Conservation (phyloP, 2,329 filamentous ascomycete genomes). For the Colletotrichum neosansevieriae region DNA sequence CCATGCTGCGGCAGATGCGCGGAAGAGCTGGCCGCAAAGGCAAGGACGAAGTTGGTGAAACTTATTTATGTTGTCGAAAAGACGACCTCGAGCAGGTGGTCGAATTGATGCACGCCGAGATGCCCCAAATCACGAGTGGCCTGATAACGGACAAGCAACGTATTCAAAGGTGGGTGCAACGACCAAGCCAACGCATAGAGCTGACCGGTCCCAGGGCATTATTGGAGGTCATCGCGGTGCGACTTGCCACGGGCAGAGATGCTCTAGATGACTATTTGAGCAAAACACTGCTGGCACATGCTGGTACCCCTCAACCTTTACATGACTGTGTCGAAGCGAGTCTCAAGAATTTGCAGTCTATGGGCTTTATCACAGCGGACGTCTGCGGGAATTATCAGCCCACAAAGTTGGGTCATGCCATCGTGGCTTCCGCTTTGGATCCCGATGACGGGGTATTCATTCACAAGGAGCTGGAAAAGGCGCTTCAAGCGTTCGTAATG, state of each 20-base stretch:
- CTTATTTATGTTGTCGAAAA: slow-evolving; percentile 79
- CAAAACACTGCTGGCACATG: slow-evolving; percentile 74
- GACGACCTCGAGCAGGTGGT: slow-evolving; percentile 77
- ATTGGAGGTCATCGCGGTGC: slow-evolving; percentile 77
- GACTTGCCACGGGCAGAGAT: slow-evolving; percentile 73
- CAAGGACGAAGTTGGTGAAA: slow-evolving; percentile 82
- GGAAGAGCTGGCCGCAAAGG: slow-evolving; percentile 83
- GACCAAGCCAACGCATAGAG: background rate
- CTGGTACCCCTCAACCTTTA: slow-evolving; percentile 62
- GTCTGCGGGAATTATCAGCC: slow-evolving; percentile 66
- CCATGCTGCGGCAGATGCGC: slow-evolving; percentile 85
- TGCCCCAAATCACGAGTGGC: slow-evolving; percentile 77
- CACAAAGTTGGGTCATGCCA: slow-evolving; percentile 76
- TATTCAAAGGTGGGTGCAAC: slow-evolving; percentile 67
- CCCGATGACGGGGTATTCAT: slow-evolving; percentile 82
- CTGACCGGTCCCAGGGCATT: slow-evolving; percentile 66
- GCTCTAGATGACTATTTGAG: slow-evolving; percentile 76
- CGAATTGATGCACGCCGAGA: slow-evolving; percentile 77
- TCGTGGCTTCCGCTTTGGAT: slow-evolving; percentile 78
- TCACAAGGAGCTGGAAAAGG: slow-evolving; percentile 74
- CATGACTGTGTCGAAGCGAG: slow-evolving; percentile 68
- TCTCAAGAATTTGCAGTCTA: slow-evolving; percentile 66
- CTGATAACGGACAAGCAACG: slow-evolving; percentile 75
- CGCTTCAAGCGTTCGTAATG: slow-evolving; percentile 80
- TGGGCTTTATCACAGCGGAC: slow-evolving; percentile 67